Conservation (phyloP, 2,329 filamentous ascomycete genomes). For the Beauveria bassiana region DNA sequence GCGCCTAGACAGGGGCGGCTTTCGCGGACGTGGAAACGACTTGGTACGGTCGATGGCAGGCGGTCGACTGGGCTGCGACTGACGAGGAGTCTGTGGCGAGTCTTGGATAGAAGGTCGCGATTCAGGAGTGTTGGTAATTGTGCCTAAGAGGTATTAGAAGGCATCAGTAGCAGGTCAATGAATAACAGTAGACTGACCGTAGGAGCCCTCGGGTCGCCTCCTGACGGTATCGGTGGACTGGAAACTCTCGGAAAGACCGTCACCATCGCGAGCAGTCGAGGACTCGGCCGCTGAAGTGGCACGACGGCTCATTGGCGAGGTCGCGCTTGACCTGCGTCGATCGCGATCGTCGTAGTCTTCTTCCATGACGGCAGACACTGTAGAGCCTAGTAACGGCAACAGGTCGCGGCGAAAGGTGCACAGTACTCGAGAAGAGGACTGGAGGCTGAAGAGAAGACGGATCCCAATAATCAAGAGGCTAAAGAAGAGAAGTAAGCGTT, state of each 20-base stretch:
- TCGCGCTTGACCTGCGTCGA: constrained; percentile 11
- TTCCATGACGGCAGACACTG: constrained; percentile 2
- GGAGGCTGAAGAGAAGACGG: background rate
- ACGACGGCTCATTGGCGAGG: constrained; percentile 42
- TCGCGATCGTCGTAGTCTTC: background rate
- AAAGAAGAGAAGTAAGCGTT: background rate
- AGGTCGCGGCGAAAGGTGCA: background rate
- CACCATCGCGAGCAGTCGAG: constrained; percentile 29
- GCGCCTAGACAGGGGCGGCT: constrained; percentile 65
- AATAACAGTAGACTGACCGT: constrained; percentile 39
- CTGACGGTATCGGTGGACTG: constrained; percentile 55
- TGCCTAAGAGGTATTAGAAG: constrained; percentile 20
- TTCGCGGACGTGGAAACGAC: constrained; percentile 48
- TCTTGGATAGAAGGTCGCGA: background rate
- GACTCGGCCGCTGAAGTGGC: constrained; percentile 32
- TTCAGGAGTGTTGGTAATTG: constrained; percentile 17
- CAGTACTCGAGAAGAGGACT: background rate
- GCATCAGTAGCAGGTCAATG: background rate
- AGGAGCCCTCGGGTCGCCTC: constrained; percentile 45
- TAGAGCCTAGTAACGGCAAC: background rate
- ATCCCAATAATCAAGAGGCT: background rate
- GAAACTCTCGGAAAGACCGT: constrained; percentile 44
- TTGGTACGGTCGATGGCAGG: constrained; percentile 41
- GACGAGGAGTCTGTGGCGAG: constrained; percentile 4
- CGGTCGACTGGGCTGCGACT: constrained; percentile 25